Base-by-base conservation (phyloP, 176 grass and related monocot species). In the Lolium perenne region DNA sequence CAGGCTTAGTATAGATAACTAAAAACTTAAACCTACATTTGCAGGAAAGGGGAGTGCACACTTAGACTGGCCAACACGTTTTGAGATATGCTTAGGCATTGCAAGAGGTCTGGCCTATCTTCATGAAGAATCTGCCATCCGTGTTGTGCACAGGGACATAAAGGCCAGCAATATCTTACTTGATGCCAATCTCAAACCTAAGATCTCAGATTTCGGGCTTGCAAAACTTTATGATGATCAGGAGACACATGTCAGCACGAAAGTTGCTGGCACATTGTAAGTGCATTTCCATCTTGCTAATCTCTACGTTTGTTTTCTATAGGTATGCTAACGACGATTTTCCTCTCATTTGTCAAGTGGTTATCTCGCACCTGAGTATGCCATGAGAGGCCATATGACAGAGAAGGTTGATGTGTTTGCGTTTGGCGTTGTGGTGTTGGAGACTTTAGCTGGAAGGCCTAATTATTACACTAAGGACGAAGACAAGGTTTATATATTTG, bases 301-400 rank as follows among this genome's bases (percentile, higher is more conserved):
- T 11, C 15, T 47, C 22, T 49, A 25, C 2, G 43, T 48, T 5
- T 49, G 46, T 73, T 49, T 48, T 49, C 11, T 43, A 3, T 35
- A 35, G 23, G 43, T 73, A 49, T 48, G 6, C n/a, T 73, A 73
- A 73, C 46, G 5, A 1, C 1, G 12, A 14, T 73, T 49, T 48
- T 49, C 10, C 10, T 77, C 20, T 45, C 21, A 20, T 78, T 87
- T 83, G 15, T 66, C n/a, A 46, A 97, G 94, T 86, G 94, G 94
- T 16, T 97, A 97, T 66, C 87, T 97, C 15, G 94, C 94, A 71
- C 92, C 92, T 13, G 94, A 96, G 85, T 96, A 96, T 15, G 94
- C 94, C 43, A 93, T 96, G 94, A 93, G 89, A 86, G 94, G 94
- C 21, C 91, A 96, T 84, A 75, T 96, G 81, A 96, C 94, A 1